Evolutionary conservation across 345 rosid genomes (phyloP).

Genomic region (Linum tenue): DNA sequence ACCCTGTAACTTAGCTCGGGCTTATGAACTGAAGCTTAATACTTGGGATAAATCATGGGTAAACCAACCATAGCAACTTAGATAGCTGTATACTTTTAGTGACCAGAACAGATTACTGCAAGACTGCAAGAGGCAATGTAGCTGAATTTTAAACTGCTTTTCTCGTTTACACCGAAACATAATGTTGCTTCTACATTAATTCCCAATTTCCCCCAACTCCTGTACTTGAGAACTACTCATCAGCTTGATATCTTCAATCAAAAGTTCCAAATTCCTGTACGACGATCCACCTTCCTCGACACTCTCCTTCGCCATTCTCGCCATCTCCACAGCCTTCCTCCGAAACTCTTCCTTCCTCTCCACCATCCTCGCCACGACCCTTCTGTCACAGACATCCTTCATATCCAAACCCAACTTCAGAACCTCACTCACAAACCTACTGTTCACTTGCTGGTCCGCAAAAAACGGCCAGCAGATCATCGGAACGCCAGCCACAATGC

Average conservation of each 20-base stretch:
- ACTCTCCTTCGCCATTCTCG: slow-evolving; percentile 21
- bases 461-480: slow-evolving; percentile 66
- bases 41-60: too few species aligned
- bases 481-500: slow-evolving; percentile 48
- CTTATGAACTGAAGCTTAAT: too few species aligned
- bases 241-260: slow-evolving; percentile 28
- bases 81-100: too few species aligned
- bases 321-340: slow-evolving; percentile 18
- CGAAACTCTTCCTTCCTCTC: slow-evolving; percentile 32
- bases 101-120: too few species aligned
- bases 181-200: too few species aligned
- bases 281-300: slow-evolving; percentile 36
- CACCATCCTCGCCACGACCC: slow-evolving; percentile 41
- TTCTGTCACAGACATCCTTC: slow-evolving; percentile 51
- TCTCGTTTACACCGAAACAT: too few species aligned
- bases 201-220: too few species aligned
- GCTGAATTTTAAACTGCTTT: too few species aligned
- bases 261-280: slow-evolving; percentile 22
- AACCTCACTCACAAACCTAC: slow-evolving; percentile 42
- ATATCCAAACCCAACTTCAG: slow-evolving; percentile 60
- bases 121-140: too few species aligned
- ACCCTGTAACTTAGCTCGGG: too few species aligned
- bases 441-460: slow-evolving; percentile 52
- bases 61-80: too few species aligned
- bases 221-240: slow-evolving; percentile 6